A percentile compares a stretch with the other conserved stretches of the same genome.
Evolutionary conservation across 306 rosid genomes (phyloP).

Genomic region (Quercus mongolica): DNA sequence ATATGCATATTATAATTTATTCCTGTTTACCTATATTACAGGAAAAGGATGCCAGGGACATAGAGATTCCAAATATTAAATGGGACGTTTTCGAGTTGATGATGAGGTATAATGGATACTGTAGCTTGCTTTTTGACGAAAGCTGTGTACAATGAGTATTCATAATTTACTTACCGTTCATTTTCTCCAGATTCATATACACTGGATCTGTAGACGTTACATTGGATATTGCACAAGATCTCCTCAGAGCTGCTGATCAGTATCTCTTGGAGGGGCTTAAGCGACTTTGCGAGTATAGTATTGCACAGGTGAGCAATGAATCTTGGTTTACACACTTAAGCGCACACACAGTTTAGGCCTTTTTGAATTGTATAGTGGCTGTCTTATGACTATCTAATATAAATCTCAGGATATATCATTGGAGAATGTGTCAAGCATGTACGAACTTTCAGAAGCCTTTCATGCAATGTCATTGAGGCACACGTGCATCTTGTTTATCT

Average conservation of each 20-base stretch:
- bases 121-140: slow-evolving; percentile 1
- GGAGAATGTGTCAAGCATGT: slow-evolving; percentile 88
- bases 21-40: slow-evolving; percentile 35
- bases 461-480: slow-evolving; percentile 91
- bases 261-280: slow-evolving; percentile 98
- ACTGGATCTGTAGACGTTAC: slow-evolving; percentile 88
- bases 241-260: slow-evolving; percentile 97
- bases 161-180: slow-evolving; percentile 16
- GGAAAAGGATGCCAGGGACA: slow-evolving; percentile 99
- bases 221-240: slow-evolving; percentile 94
- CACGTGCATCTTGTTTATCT: slow-evolving; percentile 80
- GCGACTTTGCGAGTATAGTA: slow-evolving; percentile 89
- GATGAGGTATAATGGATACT: slow-evolving; percentile 71
- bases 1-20: not conserved
- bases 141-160: slow-evolving; percentile 17
- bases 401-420: slow-evolving; percentile 74
- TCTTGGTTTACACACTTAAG: not conserved
- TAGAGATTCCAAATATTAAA: slow-evolving; percentile 96
- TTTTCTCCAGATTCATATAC: slow-evolving; percentile 78
- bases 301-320: slow-evolving; percentile 73
- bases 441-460: slow-evolving; percentile 97
- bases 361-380: slow-evolving; percentile 9
- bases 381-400: slow-evolving; percentile 15
- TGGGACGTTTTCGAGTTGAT: slow-evolving; percentile 97
- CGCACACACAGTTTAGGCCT: too few relatives aligned